Evolutionary conservation across 768 basidiomycete genomes (phyloP).

Genomic region (Hortiboletus campestris): DNA sequence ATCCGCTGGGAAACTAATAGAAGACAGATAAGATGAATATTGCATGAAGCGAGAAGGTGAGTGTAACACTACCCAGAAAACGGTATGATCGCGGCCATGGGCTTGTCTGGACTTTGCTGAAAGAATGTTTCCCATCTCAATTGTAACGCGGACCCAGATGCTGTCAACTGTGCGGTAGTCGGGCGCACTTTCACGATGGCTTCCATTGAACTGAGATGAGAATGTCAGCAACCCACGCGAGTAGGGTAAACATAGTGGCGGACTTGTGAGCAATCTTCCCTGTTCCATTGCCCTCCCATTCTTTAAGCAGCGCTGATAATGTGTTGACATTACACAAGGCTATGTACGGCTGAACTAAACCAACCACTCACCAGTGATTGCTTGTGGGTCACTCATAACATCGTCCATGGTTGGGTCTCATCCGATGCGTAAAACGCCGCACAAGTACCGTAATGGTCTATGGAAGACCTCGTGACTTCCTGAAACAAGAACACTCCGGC

Average conservation of each 20-base stretch:
- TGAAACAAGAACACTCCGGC: neutral
- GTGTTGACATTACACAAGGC: neutral
- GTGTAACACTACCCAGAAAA: slow-evolving; percentile 38
- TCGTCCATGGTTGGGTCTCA: no score
- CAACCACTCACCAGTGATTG: no score
- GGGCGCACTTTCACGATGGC: slow-evolving; percentile 56
- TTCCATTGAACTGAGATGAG: slow-evolving; percentile 44
- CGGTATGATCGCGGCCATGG: slow-evolving; percentile 43
- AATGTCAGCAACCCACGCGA: neutral
- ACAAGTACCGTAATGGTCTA: slow-evolving; percentile 1
- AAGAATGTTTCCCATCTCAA: no score
- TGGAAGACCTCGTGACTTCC: no score
- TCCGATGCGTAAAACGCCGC: no score
- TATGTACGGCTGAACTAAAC: no score
- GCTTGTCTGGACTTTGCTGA: slow-evolving; percentile 50
- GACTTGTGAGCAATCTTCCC: slow-evolving; percentile 58
- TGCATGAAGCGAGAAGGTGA: neutral
- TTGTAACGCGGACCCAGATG: slow-evolving; percentile 39
- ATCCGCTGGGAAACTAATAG: slow-evolving; percentile 26
- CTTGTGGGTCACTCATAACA: no score
- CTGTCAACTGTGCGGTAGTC: slow-evolving; percentile 43
- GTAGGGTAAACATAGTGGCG: neutral
- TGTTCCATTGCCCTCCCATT: slow-evolving; percentile 39
- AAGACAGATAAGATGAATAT: neutral
- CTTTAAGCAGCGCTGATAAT: slow-evolving; percentile 24